Base-by-base conservation (phyloP, 2,329 filamentous ascomycete genomes). In the Mycosphaerella sp. region DNA sequence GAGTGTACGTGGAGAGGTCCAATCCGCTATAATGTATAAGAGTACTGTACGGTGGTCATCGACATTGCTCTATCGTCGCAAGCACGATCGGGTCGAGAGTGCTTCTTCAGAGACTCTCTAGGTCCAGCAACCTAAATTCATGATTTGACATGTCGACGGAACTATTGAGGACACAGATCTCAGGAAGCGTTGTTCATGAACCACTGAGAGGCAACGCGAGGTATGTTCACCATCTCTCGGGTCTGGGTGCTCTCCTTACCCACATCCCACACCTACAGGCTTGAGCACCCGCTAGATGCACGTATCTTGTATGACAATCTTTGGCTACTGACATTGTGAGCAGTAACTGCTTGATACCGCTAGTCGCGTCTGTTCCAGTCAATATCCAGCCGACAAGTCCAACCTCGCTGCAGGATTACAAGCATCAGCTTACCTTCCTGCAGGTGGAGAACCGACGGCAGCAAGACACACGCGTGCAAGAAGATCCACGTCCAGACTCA, bases 91-190 rank as follows among this genome's bases (percentile, higher is more conserved):
- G n/a, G n/a, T n/a, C n/a, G n/a, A n/a, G n/a, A n/a, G n/a, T n/a
- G n/a, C n/a, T 8, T n/a, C 13, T 12, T 12, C 30, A 34, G 13
- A 12, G 30, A 34, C 10, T 5, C 6, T 34, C 10, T 34, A 4
- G 7, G 4, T 3, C 21, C 30, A 34, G 30, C 30, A 34, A 4
- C 10, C 30, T 25, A 5, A 25, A 25, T 5, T 34, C 36, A 39
- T 1, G n/a, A 1, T 18, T 39, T 18, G 36, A 14, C 21, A 49
- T 49, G 47, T 49, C 47, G 39, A 49, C 43, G 14, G 40, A 43
- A 30, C 39, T 49, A 21, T 49, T 49, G 28, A 49, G 43, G 47
- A 32, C 45, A 25, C 39, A 25, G 17, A 35, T 34, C 14, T 30
- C 45, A 18, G 32, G 7, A 28, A 27, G 16, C 25, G 45, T 12